Evolutionary conservation across 2,329 filamentous ascomycete species (phyloP).

Genomic region (Cladophialophora exuberans): DNA sequence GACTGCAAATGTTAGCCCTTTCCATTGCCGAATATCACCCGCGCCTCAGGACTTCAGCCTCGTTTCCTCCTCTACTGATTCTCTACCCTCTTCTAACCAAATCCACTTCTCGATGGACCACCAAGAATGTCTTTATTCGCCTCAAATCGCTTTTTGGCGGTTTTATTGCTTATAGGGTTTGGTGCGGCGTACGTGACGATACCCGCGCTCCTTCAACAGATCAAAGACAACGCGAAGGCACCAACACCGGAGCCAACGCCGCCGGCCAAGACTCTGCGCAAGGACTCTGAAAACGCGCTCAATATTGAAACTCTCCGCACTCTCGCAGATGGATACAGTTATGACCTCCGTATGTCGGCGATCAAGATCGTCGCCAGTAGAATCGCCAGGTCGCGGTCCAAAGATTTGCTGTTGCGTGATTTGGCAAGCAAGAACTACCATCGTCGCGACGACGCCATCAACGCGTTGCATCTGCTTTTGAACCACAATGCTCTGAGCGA

Average conservation of each 20-base stretch:
- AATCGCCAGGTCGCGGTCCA: constrained; percentile 45
- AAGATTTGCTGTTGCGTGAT: constrained; percentile 46
- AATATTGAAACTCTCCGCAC: constrained; percentile 65
- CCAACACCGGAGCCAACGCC: constrained; percentile 20
- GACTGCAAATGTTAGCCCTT: too few relatives aligned
- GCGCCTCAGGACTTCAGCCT: constrained; percentile 24
- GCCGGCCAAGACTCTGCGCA: constrained; percentile 23
- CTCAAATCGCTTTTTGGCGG: constrained; percentile 21
- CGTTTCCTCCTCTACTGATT: not conserved
- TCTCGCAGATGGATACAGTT: constrained; percentile 71
- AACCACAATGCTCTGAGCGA: constrained; percentile 26
- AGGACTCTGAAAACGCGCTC: constrained; percentile 28
- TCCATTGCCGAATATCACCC: too few relatives aligned
- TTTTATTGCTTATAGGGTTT: constrained; percentile 16
- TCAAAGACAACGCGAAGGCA: constrained; percentile 25
- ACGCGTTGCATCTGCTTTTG: constrained; percentile 48
- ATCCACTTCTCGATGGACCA: not conserved
- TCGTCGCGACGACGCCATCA: constrained; percentile 46
- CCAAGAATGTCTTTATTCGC: constrained; percentile 22
- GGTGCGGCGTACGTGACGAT: constrained; percentile 18
- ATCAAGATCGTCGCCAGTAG: constrained; percentile 52
- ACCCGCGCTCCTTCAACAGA: constrained; percentile 16
- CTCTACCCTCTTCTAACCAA: not conserved
- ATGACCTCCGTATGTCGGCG: constrained; percentile 69
- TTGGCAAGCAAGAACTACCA: constrained; percentile 43